Evolutionary conservation across 352 stramenopile species (phyloP), one percentile per base, ranked within the genome.

Genomic region (Phytopythium aichiense): DNA sequence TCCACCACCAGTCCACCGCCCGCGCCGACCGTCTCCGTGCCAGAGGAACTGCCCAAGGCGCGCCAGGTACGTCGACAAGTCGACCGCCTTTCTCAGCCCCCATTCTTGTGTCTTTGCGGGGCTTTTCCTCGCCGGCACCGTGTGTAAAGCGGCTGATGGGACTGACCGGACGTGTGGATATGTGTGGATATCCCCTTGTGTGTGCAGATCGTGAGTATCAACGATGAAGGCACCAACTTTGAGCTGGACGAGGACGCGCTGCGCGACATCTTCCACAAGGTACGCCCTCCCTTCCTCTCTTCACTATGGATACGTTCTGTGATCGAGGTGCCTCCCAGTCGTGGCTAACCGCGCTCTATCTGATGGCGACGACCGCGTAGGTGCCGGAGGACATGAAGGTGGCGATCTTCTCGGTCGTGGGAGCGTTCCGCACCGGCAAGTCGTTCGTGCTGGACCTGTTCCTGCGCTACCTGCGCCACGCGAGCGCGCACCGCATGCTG

Each of bases 391-490:
- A 95, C 59, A 98, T 97, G 87, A 98, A 99, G 74, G 96, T 99
- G 12, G 80, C 94, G 23, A 97, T 99, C 38, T 88, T 99, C 40
- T 98, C 91, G 42, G 97, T 99, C 13, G 97, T 99, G 1, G 98
- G 98, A 46, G 97, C 96, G 8, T 99, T 99, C 79, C 91, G 98
- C 54, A 99, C 97, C 31, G 98, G 98, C 56, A 99, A 99, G 69
- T 98, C 84, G 31, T 99, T 99, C 75, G 82, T 99, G 37, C 74
- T 99, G 42, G 98, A 97, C 67, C 92, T 99, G 68, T 99, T 99
- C 64, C 72, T 99, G 48, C 83, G 95, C 18, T 99, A 99, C 72
- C 69, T 99, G 58, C 88, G 95, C 61, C 81, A 87, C 64, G 75
- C 85, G 22, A 87, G 68, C 58, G 61, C 74, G 60, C 74, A 67